Evolutionary conservation across 305 asterid genomes (phyloP).

Genomic region (Andrographis paniculata): DNA sequence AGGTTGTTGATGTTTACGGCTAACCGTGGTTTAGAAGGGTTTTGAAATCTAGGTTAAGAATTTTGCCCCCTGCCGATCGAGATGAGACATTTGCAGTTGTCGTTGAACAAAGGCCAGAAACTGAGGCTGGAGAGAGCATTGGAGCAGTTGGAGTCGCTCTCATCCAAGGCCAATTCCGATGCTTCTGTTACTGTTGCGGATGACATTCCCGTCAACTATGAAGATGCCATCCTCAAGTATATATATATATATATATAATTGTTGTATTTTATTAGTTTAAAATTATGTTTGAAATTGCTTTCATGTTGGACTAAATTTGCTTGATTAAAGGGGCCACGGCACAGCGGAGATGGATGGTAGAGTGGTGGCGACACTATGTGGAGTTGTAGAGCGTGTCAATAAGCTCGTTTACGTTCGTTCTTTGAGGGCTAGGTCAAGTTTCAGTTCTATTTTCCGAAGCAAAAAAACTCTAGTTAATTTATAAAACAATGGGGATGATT

Average conservation of each 20-base stretch:
- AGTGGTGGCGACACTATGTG: constrained; percentile 72
- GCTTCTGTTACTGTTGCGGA: constrained; percentile 83
- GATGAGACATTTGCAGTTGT: constrained; percentile 62
- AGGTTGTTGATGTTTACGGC: too few species aligned
- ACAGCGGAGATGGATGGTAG: constrained; percentile 66
- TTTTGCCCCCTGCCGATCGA: too few species aligned
- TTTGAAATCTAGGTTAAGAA: too few species aligned
- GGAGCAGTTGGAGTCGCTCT: constrained; percentile 53
- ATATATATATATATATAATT: too few species aligned
- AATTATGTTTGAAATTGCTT: neutral
- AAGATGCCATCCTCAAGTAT: constrained; percentile 87
- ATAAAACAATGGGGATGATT: too few species aligned
- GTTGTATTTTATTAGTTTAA: too few species aligned
- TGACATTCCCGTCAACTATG: constrained; percentile 66
- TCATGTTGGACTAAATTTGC: constrained; percentile 16
- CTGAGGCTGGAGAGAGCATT: constrained; percentile 62
- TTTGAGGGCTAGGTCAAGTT: constrained; percentile 67
- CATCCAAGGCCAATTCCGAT: constrained; percentile 59
- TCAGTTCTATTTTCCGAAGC: too few species aligned
- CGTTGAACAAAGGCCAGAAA: constrained; percentile 60
- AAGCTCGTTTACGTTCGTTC: constrained; percentile 81
- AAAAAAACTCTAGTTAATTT: too few species aligned
- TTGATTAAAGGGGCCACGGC: constrained; percentile 82
- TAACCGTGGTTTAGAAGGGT: too few species aligned
- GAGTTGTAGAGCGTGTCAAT: constrained; percentile 91